Evolutionary conservation across 2,329 filamentous ascomycete genomes (phyloP).

Genomic region (Pseudogymnoascus sp.): DNA sequence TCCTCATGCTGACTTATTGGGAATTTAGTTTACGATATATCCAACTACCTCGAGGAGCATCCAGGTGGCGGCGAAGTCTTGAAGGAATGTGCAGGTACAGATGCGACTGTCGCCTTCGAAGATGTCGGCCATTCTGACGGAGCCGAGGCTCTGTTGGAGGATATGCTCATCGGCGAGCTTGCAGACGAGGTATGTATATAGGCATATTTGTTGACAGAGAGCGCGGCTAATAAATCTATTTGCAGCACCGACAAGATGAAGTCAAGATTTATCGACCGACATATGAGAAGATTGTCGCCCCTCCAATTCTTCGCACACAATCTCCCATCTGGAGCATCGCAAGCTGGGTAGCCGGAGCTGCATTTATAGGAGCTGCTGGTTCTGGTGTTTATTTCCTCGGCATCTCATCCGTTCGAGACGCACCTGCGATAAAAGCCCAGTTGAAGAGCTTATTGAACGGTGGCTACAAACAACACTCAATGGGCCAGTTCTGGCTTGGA

Average conservation of each 20-base stretch:
- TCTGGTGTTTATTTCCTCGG: not conserved
- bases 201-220: not conserved
- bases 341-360: not conserved
- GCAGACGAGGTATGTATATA: slow-evolving; percentile 46
- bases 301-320: not conserved
- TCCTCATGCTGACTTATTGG: not conserved
- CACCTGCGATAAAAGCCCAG: not conserved
- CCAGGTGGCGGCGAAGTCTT: slow-evolving; percentile 73
- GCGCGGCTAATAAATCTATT: slow-evolving; percentile 12
- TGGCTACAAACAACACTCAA: slow-evolving; percentile 1
- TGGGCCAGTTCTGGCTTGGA: not conserved
- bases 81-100: slow-evolving; percentile 69
- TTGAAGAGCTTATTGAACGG: not conserved
- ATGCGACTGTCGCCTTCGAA: slow-evolving; percentile 75
- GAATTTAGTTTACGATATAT: slow-evolving; percentile 50
- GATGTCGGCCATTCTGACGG: slow-evolving; percentile 79
- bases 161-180: slow-evolving; percentile 48
- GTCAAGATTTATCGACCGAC: slow-evolving; percentile 11
- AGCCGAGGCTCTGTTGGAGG: slow-evolving; percentile 59
- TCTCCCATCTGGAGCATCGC: not conserved
- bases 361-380: not conserved
- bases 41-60: slow-evolving; percentile 53
- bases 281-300: slow-evolving; percentile 1
- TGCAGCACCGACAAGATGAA: slow-evolving; percentile 9
- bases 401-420: not conserved